phyloP scores from a whole-genome alignment of 2,329 filamentous ascomycete species.

The Neofusicoccum sp. region DNA sequence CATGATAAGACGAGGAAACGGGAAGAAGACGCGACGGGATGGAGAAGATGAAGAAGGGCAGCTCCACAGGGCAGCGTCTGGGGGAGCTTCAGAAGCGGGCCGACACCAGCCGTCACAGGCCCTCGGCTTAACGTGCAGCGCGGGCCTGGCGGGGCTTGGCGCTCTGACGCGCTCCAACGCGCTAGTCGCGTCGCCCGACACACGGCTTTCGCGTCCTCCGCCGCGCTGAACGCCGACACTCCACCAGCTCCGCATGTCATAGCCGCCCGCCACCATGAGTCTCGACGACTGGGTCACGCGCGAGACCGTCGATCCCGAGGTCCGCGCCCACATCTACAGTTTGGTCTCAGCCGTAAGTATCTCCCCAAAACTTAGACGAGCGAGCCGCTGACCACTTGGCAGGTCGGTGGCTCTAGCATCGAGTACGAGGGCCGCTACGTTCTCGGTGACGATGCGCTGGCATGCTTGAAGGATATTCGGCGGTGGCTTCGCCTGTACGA shows the following conservation, averaged over 20 bases:
- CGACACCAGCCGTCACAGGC: slow-evolving; percentile 6
- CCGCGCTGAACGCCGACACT: not conserved
- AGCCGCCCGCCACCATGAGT: slow-evolving; percentile 17
- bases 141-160: not conserved
- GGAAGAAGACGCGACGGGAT: not conserved
- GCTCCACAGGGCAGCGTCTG: not conserved
- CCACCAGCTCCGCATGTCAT: not conserved
- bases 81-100: slow-evolving; percentile 6
- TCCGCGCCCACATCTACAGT: slow-evolving; percentile 89
- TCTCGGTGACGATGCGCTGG: slow-evolving; percentile 88
- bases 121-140: slow-evolving; percentile 9
- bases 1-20: slow-evolving; percentile 25
- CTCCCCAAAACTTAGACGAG: not conserved
- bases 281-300: slow-evolving; percentile 46
- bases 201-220: not conserved
- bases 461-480: slow-evolving; percentile 88
- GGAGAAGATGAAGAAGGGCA: not conserved
- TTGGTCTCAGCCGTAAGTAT: slow-evolving; percentile 80
- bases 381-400: slow-evolving; percentile 23
- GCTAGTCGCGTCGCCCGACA: slow-evolving; percentile 12
- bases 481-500: slow-evolving; percentile 95
- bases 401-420: slow-evolving; percentile 82
- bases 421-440: slow-evolving; percentile 81
- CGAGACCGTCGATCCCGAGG: slow-evolving; percentile 74
- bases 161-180: slow-evolving; percentile 8